phyloP scores from a whole-genome alignment of 2,329 filamentous ascomycete genomes.

The Stemphylium vesicarium region DNA sequence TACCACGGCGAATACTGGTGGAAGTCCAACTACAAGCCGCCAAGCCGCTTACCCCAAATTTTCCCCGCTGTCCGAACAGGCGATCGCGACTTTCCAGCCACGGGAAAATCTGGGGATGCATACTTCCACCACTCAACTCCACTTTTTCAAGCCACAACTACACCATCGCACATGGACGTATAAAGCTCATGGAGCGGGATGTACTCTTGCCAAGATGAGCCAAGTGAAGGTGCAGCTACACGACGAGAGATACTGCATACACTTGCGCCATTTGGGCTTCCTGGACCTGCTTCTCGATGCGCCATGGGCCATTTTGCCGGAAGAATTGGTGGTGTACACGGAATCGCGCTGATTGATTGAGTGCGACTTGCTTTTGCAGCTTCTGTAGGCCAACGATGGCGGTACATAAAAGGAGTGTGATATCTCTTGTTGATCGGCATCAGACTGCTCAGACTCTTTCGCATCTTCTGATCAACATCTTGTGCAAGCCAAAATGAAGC shows the following conservation, averaged over 20 bases:
- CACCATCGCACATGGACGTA: conserved; percentile 12
- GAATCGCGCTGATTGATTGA: neutral
- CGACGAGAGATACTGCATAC: conserved; percentile 4
- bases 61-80: conserved; percentile 18
- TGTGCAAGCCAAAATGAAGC: conserved; percentile 31
- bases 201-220: conserved; percentile 13
- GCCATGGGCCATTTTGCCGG: conserved; percentile 17
- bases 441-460: neutral
- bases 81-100: conserved; percentile 19
- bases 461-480: neutral
- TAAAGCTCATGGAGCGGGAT: conserved; percentile 12
- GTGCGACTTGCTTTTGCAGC: neutral
- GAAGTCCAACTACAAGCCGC: neutral
- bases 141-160: conserved; percentile 15
- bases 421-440: neutral
- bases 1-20: conserved; percentile 1
- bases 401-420: conserved; percentile 3
- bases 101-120: conserved; percentile 22
- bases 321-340: conserved; percentile 14
- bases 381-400: neutral
- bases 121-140: conserved; percentile 32
- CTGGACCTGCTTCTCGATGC: conserved; percentile 2
- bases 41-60: conserved; percentile 8
- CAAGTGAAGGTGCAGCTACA: conserved; percentile 5
- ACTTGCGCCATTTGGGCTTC: conserved; percentile 1